These are phyloP conservation scores for Pichia californica DNA, from an alignment of 805 yeast species.

Conservation along the genomic window DNA sequence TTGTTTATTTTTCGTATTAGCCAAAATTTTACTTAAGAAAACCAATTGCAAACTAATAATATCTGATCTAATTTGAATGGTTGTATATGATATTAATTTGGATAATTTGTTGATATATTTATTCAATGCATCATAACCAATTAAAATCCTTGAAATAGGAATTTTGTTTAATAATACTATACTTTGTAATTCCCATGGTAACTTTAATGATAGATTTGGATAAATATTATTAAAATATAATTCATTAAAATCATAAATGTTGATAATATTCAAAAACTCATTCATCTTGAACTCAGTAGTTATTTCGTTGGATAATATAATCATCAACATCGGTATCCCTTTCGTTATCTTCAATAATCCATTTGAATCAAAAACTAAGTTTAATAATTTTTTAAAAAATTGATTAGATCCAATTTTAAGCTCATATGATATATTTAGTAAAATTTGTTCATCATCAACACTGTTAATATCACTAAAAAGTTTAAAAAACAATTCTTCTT, in stretches of 20 bases:
- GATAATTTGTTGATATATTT: slow-evolving; percentile 1
- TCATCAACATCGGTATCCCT: slow-evolving; percentile 4
- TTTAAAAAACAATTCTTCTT: slow-evolving; percentile 1
- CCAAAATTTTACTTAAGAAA: slow-evolving; percentile 6
- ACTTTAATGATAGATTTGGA: slow-evolving; percentile 2
- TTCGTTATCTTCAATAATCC: neutral
- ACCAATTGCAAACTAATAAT: slow-evolving; percentile 8
- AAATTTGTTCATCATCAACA: slow-evolving; percentile 7
- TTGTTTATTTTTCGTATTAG: neutral
- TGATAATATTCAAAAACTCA: neutral
- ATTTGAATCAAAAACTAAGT: neutral
- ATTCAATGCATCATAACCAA: neutral
- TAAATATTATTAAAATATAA: slow-evolving; percentile 8
- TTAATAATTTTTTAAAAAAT: neutral
- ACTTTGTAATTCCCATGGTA: slow-evolving; percentile 15
- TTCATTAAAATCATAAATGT: neutral
- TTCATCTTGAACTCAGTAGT: neutral
- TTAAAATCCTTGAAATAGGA: neutral
- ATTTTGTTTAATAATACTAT: slow-evolving; percentile 9
- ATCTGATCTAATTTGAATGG: slow-evolving; percentile 10
- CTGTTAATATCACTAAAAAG: neutral
- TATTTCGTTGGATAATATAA: slow-evolving; percentile 11
- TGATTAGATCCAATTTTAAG: neutral
- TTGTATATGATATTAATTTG: neutral
- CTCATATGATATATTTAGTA: slow-evolving; percentile 10